A percentile compares a stretch with the other conserved stretches of the same genome.
These are phyloP conservation scores for Ophiostoma quercus DNA, from an alignment of 2,329 filamentous ascomycete genomes.

Conservation along the genomic window DNA sequence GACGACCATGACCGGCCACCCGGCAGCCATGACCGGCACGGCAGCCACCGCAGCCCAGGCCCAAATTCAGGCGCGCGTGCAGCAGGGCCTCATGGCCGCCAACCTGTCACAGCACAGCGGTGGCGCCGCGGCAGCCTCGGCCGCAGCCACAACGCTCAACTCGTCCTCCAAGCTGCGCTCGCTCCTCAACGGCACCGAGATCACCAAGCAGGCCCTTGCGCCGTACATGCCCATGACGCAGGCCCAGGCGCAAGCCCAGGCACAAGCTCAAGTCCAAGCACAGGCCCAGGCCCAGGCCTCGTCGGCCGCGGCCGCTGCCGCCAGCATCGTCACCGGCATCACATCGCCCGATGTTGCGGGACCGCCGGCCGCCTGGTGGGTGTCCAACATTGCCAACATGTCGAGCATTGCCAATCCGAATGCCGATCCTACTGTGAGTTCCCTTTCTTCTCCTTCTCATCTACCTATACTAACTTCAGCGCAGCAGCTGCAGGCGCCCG, in stretches of 20 bases:
- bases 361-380: conserved; percentile 31
- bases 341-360: conserved; percentile 6
- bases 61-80: neutral
- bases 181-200: conserved; percentile 16
- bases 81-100: conserved; percentile 8
- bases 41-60: neutral
- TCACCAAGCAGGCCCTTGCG: conserved; percentile 24
- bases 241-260: conserved; percentile 2
- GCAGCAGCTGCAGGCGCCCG: conserved; percentile 22
- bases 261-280: neutral
- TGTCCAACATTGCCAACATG: conserved; percentile 29
- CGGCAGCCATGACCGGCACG: neutral
- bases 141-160: neutral
- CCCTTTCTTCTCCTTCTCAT: neutral
- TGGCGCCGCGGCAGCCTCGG: neutral
- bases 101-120: neutral
- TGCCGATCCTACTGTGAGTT: conserved; percentile 22
- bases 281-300: conserved; percentile 13
- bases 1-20: conserved; percentile 10
- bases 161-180: conserved; percentile 12
- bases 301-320: neutral
- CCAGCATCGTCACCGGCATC: neutral
- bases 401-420: conserved; percentile 25
- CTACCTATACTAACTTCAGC: neutral
- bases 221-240: conserved; percentile 27